Conservation (phyloP, 2,329 filamentous ascomycete genomes). For the Xylaria sp. region DNA sequence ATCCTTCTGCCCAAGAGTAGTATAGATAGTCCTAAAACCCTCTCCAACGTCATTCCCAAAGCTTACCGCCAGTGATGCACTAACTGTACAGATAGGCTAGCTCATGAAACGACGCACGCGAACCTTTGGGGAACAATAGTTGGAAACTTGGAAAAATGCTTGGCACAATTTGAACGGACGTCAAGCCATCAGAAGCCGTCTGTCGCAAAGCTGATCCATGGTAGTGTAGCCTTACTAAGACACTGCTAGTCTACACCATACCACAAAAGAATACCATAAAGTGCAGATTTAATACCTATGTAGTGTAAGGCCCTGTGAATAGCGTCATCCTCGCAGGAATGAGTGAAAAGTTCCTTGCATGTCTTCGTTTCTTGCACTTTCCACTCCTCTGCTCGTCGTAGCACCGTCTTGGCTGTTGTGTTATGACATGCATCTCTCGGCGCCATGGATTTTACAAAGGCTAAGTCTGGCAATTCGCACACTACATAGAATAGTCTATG, state of each 20-base stretch:
- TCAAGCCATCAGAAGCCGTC: too few relatives aligned
- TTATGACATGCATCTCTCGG: background rate
- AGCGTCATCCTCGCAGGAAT: background rate
- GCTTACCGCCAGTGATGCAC: background rate
- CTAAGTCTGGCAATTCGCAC: too few relatives aligned
- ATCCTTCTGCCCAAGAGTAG: background rate
- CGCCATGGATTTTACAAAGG: too few relatives aligned
- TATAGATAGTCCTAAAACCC: background rate
- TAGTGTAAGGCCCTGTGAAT: background rate
- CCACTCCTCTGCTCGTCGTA: background rate
- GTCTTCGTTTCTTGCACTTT: background rate
- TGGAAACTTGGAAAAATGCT: background rate
- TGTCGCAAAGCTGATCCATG: too few relatives aligned
- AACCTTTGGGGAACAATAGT: background rate
- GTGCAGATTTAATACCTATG: too few relatives aligned
- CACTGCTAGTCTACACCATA: too few relatives aligned
- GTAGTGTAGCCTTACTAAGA: too few relatives aligned
- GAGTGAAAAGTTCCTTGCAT: too few relatives aligned
- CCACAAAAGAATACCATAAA: too few relatives aligned
- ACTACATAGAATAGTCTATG: background rate
- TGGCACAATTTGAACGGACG: background rate
- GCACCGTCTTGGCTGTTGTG: background rate
- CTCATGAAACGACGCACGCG: background rate
- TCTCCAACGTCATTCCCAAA: background rate
- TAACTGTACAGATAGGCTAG: background rate